Evolutionary conservation across 2,329 filamentous ascomycete genomes (phyloP).

Genomic region (Apiospora sp.): DNA sequence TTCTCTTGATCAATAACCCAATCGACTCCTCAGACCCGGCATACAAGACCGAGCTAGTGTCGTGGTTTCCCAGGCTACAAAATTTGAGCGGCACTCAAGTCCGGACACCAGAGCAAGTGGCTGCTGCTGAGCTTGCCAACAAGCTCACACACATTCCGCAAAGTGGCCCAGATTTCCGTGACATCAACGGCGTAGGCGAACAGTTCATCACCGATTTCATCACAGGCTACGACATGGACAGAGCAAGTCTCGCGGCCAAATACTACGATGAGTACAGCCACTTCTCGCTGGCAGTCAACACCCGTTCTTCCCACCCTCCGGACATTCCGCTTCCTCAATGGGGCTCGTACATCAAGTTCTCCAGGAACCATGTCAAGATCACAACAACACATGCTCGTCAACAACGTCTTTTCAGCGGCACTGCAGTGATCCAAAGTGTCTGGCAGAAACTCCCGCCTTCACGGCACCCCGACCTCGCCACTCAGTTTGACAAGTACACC

Average conservation of each 20-base stretch:
- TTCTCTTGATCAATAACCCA: constrained; percentile 81
- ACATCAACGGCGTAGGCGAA: constrained; percentile 77
- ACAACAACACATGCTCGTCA: constrained; percentile 66
- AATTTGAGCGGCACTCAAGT: constrained; percentile 79
- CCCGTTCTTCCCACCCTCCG: constrained; percentile 58
- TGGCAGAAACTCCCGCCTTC: constrained; percentile 78
- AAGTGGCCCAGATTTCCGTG: constrained; percentile 73
- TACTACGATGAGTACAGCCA: constrained; percentile 80
- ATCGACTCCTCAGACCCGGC: constrained; percentile 67
- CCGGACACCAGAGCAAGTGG: constrained; percentile 74
- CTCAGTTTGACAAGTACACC: constrained; percentile 76
- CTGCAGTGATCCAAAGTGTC: constrained; percentile 68
- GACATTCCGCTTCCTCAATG: constrained; percentile 61
- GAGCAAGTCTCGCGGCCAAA: constrained; percentile 65
- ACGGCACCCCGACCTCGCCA: constrained; percentile 74
- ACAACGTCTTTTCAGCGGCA: constrained; percentile 71
- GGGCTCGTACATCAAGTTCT: constrained; percentile 78
- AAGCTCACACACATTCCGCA: constrained; percentile 67
- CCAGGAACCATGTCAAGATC: constrained; percentile 79
- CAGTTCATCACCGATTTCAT: constrained; percentile 81
- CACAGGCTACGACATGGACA: constrained; percentile 75
- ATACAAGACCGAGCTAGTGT: constrained; percentile 73
- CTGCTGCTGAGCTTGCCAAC: constrained; percentile 58
- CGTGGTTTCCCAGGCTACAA: constrained; percentile 84
- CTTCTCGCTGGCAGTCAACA: constrained; percentile 80